Base-by-base conservation (phyloP, 164 flowering plant species). In the Paratinospora sagittata region DNA sequence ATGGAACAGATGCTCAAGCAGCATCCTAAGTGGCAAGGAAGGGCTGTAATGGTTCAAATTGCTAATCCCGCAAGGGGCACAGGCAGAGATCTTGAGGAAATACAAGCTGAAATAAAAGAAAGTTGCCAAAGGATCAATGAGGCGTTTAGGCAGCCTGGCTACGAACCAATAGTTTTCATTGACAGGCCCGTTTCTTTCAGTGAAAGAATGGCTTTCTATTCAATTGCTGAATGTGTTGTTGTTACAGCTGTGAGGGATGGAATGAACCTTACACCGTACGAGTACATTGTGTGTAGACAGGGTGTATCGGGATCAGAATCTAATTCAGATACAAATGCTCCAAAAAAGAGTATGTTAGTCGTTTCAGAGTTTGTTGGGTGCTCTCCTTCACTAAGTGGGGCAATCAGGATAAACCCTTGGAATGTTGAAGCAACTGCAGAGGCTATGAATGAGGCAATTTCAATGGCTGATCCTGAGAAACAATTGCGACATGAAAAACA, bases 181-280 rank as follows among this genome's bases (percentile, higher is more conserved):
- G 88, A 90, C 70, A 76, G 78, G 67, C 82, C 89, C 8, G 80
- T 90, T 37, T 77, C 90, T 14, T 74, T 88, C 12, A 79, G 81
- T 79, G 95, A 88, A 79, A 79, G 83, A 76, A 82, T 77, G 72
- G 92, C 95, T 65, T 88, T 78, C 67, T 90, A 87, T 68, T 81
- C 85, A 8, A 76, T 90, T 73, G 95, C 95, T 6, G 95, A 90
- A 84, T 90, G 95, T 75, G 89, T 85, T 60, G 86, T 87, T 19
- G 92, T 90, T 24, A 84, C 88, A 27, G 95, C 95, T 63, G 90
- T 90, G 27, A 87, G 95, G 73, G 95, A 90, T 80, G 95, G 95
- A 7, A 87, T 90, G 90, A 90, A 90, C 77, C 88, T 90, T 27
- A 88, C 81, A 27, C 95, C 95, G 0, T 90, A 88, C 66, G 92